Conservation (phyloP, 164 flowering plant species). For the Liquidambar formosana region DNA sequence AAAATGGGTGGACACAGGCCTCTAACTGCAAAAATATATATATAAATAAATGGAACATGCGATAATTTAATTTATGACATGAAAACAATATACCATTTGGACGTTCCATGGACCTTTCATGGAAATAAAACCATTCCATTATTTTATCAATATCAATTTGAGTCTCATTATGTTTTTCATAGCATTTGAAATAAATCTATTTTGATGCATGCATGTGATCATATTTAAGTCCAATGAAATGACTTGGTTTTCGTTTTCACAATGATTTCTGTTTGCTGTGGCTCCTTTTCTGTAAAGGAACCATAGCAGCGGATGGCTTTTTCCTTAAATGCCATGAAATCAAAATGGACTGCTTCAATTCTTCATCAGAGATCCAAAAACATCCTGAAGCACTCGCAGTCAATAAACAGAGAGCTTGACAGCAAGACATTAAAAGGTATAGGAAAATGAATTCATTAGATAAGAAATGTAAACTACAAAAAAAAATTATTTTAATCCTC, state of each 20-base stretch:
- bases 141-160: too few relatives aligned
- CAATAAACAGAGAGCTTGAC: too few relatives aligned
- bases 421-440: too few relatives aligned
- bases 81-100: neutral
- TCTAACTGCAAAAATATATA: constrained; percentile 33
- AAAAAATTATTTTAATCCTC: too few relatives aligned
- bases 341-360: neutral
- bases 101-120: neutral
- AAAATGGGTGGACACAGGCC: constrained; percentile 42
- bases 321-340: neutral
- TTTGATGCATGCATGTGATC: neutral
- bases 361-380: too few relatives aligned
- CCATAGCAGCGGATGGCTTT: neutral
- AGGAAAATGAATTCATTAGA: too few relatives aligned
- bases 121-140: too few relatives aligned
- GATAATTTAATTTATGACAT: neutral
- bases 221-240: neutral
- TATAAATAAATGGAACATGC: neutral
- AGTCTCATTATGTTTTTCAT: neutral
- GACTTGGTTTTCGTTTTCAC: too few relatives aligned
- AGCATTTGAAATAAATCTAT: neutral
- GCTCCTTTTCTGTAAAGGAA: too few relatives aligned
- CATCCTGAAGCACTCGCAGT: too few relatives aligned
- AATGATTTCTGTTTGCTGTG: too few relatives aligned
- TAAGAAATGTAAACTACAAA: too few relatives aligned